Conservation (phyloP, 768 basidiomycete genomes). For the Pilatotrama ljubarskyi region DNA sequence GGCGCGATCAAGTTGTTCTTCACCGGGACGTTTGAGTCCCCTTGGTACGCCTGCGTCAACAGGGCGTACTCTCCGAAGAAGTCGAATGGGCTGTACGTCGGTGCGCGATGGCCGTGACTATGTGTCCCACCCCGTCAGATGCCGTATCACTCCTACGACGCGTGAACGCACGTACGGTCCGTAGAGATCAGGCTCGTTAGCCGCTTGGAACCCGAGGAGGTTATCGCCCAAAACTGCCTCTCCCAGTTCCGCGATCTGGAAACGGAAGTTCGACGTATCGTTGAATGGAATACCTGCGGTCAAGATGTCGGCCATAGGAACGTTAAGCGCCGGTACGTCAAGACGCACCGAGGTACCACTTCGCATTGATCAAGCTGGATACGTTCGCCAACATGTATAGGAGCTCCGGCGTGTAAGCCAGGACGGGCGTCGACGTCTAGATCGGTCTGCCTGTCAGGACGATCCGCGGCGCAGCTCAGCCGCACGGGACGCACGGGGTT, state of each 20-base stretch:
- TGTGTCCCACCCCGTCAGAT: not conserved
- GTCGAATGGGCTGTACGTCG: slow-evolving; percentile 40
- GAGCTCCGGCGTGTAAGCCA: slow-evolving; percentile 52
- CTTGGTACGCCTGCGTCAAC: slow-evolving; percentile 47
- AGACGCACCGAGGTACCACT: slow-evolving; percentile 47
- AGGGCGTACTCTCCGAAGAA: slow-evolving; percentile 54
- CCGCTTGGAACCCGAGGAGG: slow-evolving; percentile 65
- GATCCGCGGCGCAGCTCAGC: not conserved
- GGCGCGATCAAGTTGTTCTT: slow-evolving; percentile 61
- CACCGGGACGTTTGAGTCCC: slow-evolving; percentile 39
- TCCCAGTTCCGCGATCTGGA: slow-evolving; percentile 56
- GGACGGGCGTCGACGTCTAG: slow-evolving; percentile 52
- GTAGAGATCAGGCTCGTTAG: slow-evolving; percentile 85
- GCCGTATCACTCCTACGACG: not conserved
- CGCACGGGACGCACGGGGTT: slow-evolving; percentile 35
- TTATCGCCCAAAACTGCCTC: slow-evolving; percentile 64
- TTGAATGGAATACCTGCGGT: slow-evolving; percentile 61
- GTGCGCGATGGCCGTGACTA: slow-evolving; percentile 39
- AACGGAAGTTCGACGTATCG: slow-evolving; percentile 52
- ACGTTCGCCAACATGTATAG: slow-evolving; percentile 58
- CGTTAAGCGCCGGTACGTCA: slow-evolving; percentile 30
- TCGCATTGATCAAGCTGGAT: slow-evolving; percentile 39
- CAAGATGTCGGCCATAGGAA: not conserved
- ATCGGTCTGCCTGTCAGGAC: slow-evolving; percentile 3
- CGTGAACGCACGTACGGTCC: slow-evolving; percentile 22